Evolutionary conservation across 2,329 filamentous ascomycete species (phyloP), one percentile per base, ranked within the genome.

Genomic region (Botryotinia calthae): DNA sequence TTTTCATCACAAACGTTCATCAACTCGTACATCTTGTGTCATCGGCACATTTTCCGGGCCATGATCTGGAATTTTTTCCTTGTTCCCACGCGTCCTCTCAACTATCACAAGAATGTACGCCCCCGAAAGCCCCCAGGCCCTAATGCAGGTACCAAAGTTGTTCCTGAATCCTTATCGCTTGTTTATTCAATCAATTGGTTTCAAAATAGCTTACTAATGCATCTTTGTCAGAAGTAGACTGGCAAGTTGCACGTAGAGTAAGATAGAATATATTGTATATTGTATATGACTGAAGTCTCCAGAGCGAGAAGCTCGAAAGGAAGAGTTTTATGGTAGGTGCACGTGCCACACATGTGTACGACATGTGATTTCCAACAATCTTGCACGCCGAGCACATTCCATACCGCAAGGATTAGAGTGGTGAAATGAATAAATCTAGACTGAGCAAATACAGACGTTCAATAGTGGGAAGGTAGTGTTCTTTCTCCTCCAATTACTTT

Each of bases 91-190:
- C n/a, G 12, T 63, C 18, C 61, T 28, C 61, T 28, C 37, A 63
- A 44, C 8, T 28, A 16, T 20, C 25, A 63, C 25, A 10, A 63
- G n/a, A 28, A 28, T 44, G 25, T 22, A 31, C 37, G 61, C 40
- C 37, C 61, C 59, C 59, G 25, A 63, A 44, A 22, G 59, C 59
- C 22, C 59, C 59, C 59, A 44, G 40, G 5, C 37, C 37, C 37
- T 42, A 63, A 63, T 63, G 61, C 61, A 44, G 61, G 40, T 28
- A 63, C 40, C 40, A 40, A 28, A 63, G 9, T 31, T n/a, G n/a
- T 44, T 42, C 37, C 61, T 63, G 40, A 42, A 63, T 63, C 61
- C 37, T 63, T 44, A 37, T 62, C 59, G 34, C 34, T 62, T 62
- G 25, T 40, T 40, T 20, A n/a, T n/a, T 62, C 59, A 37, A 40